Conservation (phyloP, 306 rosid genomes). For the Pterocarpus santalinus region DNA sequence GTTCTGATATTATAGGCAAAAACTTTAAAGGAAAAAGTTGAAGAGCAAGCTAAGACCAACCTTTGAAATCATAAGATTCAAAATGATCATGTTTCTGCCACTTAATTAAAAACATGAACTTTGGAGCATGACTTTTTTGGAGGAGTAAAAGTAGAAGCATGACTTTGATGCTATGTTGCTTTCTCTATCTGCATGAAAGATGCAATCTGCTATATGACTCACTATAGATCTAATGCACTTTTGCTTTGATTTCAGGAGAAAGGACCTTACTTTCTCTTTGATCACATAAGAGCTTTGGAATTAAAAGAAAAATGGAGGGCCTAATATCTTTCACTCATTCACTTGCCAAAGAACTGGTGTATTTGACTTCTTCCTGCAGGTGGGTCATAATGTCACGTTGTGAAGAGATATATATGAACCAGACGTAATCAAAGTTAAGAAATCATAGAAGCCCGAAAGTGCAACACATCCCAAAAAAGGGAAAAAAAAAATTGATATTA, state of each 20-base stretch:
- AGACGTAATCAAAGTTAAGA: neutral
- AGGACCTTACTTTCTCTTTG: slow-evolving; percentile 31
- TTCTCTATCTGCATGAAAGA: no score
- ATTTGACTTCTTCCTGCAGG: slow-evolving; percentile 19
- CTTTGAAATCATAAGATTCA: neutral
- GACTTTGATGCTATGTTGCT: neutral
- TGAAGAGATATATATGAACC: neutral
- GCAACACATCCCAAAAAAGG: neutral
- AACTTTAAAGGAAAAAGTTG: neutral
- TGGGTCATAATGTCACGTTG: slow-evolving; percentile 31
- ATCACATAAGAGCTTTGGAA: slow-evolving; percentile 36
- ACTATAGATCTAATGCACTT: slow-evolving; percentile 33
- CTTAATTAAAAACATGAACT: neutral
- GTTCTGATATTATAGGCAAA: slow-evolving; percentile 1
- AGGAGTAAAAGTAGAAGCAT: neutral
- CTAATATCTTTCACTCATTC: neutral
- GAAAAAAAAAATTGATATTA: no score
- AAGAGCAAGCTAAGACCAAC: neutral
- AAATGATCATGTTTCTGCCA: slow-evolving; percentile 18
- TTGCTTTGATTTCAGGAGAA: slow-evolving; percentile 63
- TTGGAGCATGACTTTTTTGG: neutral
- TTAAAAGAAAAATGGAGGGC: slow-evolving; percentile 36
- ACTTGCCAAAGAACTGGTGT: neutral
- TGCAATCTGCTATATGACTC: no score
- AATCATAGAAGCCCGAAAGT: neutral